These are phyloP conservation scores for Verticillium longisporum DNA, from an alignment of 2,329 filamentous ascomycete genomes.

Conservation along the genomic window DNA sequence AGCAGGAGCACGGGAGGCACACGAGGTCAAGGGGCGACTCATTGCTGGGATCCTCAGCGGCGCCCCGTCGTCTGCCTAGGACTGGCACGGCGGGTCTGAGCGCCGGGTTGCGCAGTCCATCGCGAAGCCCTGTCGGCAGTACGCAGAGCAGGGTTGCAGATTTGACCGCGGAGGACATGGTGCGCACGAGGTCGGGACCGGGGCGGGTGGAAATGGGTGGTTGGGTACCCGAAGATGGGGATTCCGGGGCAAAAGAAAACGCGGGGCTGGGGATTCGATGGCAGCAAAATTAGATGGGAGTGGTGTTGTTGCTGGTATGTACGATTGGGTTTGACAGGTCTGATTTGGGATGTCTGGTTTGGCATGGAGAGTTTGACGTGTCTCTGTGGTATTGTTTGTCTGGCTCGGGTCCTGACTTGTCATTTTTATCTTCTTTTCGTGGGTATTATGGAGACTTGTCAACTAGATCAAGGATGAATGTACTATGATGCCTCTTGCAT, in stretches of 20 bases:
- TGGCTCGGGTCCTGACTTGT: background rate
- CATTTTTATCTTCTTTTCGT: background rate
- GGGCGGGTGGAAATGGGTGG: background rate
- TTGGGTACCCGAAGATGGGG: background rate
- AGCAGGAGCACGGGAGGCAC: constrained; percentile 9
- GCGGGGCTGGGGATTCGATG: background rate
- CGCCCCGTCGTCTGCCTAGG: background rate
- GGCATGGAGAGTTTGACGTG: background rate
- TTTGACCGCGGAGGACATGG: background rate
- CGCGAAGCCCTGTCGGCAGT: background rate
- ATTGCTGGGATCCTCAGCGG: background rate
- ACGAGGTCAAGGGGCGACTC: background rate
- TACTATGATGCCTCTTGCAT: background rate
- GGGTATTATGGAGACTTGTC: background rate
- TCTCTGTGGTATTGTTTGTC: background rate
- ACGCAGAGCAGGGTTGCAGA: background rate
- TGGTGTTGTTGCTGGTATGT: no score
- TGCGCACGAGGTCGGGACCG: background rate
- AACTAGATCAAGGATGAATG: background rate
- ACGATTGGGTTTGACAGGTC: no score
- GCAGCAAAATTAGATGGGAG: background rate
- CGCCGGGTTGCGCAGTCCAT: background rate
- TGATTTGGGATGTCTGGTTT: no score
- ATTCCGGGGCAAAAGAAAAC: background rate
- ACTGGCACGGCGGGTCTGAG: background rate